phyloP scores from a whole-genome alignment of 2,329 filamentous ascomycete species.

The Ceratocystis cacaofunesta region DNA sequence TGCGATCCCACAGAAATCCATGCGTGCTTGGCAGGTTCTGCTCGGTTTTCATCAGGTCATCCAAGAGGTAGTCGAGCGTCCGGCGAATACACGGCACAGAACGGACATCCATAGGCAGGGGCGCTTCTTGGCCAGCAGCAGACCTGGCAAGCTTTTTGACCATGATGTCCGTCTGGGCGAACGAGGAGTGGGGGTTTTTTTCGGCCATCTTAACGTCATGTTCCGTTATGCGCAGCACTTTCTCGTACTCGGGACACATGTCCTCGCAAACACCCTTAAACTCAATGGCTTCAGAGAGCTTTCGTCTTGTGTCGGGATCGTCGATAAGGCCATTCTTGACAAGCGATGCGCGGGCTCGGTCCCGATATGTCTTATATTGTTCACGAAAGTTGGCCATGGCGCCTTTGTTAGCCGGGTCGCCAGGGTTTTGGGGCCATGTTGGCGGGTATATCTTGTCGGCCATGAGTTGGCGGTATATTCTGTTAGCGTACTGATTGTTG shows the following conservation, averaged over 20 bases:
- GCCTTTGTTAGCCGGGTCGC: constrained; percentile 35
- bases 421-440: constrained; percentile 40
- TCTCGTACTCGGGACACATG: constrained; percentile 56
- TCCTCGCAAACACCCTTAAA: constrained; percentile 55
- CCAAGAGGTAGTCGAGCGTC: constrained; percentile 49
- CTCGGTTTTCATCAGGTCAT: constrained; percentile 41
- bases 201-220: constrained; percentile 42
- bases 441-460: constrained; percentile 41
- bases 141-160: constrained; percentile 54
- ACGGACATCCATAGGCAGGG: constrained; percentile 52
- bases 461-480: constrained; percentile 38
- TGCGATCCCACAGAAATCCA: constrained; percentile 54
- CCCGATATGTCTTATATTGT: constrained; percentile 41
- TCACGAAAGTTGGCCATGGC: constrained; percentile 41
- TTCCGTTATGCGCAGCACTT: constrained; percentile 47
- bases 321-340: constrained; percentile 48
- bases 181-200: constrained; percentile 31
- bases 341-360: constrained; percentile 40
- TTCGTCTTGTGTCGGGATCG: constrained; percentile 48
- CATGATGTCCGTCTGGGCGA: constrained; percentile 40
- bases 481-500: constrained; percentile 31
- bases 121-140: constrained; percentile 52
- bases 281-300: constrained; percentile 46
- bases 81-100: constrained; percentile 42
- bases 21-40: constrained; percentile 41